These are phyloP conservation scores for Pseudogymnoascus sp. DNA, from an alignment of 2,329 filamentous ascomycete species.

Conservation along the genomic window DNA sequence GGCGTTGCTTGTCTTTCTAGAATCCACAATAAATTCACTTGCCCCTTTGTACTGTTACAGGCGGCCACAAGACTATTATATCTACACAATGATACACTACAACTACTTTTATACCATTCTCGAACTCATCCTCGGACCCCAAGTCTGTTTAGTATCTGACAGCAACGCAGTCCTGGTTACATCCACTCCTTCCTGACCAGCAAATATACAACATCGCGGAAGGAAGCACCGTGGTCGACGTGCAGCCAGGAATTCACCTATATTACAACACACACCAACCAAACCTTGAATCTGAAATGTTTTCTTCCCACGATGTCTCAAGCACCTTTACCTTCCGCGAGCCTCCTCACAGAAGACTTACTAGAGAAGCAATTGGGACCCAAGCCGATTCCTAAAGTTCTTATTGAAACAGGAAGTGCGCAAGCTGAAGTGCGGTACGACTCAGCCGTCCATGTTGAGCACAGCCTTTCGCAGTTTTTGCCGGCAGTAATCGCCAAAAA, in stretches of 20 bases:
- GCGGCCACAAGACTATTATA: background rate
- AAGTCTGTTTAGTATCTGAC: background rate
- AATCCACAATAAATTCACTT: background rate
- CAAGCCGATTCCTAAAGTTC: background rate
- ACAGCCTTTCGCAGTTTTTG: background rate
- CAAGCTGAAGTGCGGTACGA: background rate
- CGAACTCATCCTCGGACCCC: background rate
- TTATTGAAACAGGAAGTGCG: background rate
- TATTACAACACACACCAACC: background rate
- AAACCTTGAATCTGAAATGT: background rate
- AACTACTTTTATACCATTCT: background rate
- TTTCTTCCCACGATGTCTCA: constrained; percentile 1
- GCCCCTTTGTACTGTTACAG: background rate
- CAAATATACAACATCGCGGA: background rate
- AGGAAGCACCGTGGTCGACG: background rate
- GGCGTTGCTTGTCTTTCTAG: background rate
- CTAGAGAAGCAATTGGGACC: background rate
- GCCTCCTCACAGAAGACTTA: background rate
- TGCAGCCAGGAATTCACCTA: background rate
- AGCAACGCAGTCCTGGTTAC: background rate
- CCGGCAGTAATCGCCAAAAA: background rate
- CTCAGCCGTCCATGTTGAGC: background rate
- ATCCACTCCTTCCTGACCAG: background rate
- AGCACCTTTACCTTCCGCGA: background rate
- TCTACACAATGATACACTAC: background rate